Evolutionary conservation across 2,329 filamentous ascomycete genomes (phyloP).

Genomic region (Ramularia endophylla): DNA sequence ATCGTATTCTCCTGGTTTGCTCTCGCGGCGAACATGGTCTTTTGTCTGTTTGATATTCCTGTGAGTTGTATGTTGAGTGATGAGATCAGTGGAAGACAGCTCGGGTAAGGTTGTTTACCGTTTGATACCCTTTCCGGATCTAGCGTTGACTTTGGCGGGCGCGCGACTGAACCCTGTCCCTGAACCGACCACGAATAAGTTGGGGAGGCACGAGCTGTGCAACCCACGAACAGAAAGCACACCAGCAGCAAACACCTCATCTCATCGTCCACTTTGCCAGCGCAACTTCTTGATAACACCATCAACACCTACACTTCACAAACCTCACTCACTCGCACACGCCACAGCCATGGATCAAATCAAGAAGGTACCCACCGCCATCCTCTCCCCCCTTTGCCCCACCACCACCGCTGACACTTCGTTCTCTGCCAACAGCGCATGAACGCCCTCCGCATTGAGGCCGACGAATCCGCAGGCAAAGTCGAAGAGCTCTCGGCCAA

Average conservation of each 20-base stretch:
- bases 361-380: conserved; percentile 33
- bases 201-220: too few relatives aligned
- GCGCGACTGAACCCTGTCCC: too few relatives aligned
- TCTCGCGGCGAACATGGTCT: conserved; percentile 63
- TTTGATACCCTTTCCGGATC: neutral
- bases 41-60: conserved; percentile 29
- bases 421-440: conserved; percentile 63
- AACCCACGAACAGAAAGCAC: too few relatives aligned
- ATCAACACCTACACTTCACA: neutral
- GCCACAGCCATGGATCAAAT: conserved; percentile 37
- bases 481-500: conserved; percentile 81
- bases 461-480: conserved; percentile 75
- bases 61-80: conserved; percentile 2
- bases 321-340: conserved; percentile 2
- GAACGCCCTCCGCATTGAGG: conserved; percentile 88
- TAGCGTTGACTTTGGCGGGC: too few relatives aligned
- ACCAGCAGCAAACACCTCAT: too few relatives aligned
- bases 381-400: neutral
- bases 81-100: neutral
- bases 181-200: too few relatives aligned
- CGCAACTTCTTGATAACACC: too few relatives aligned
- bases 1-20: conserved; percentile 85
- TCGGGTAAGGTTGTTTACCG: neutral
- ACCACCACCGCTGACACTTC: conserved; percentile 16
- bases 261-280: too few relatives aligned